Evolutionary conservation across 345 rosid genomes (phyloP).

Genomic region (Raphanus sativus): DNA sequence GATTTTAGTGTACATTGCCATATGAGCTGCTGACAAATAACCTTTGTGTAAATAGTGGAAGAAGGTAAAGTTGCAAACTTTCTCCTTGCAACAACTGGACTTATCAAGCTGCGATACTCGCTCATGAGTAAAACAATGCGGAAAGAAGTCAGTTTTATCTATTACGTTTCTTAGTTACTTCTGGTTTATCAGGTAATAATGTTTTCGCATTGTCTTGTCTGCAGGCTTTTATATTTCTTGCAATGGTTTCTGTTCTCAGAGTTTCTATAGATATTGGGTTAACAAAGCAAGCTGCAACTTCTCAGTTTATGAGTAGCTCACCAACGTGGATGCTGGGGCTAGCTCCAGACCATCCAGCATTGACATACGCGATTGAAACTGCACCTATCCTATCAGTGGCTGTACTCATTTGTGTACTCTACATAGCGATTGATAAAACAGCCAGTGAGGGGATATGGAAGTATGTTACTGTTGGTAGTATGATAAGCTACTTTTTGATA

Average conservation of each 20-base stretch:
- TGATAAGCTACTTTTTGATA: conserved; percentile 63
- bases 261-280: conserved; percentile 80
- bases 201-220: conserved; percentile 29
- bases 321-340: conserved; percentile 77
- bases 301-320: conserved; percentile 66
- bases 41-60: conserved; percentile 61
- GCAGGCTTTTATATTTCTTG: conserved; percentile 71
- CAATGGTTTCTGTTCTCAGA: conserved; percentile 61
- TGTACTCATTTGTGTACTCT: conserved; percentile 50
- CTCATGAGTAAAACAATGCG: conserved; percentile 54
- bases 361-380: conserved; percentile 53
- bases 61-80: conserved; percentile 95
- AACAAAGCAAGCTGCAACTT: conserved; percentile 91
- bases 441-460: conserved; percentile 43
- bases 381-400: conserved; percentile 54
- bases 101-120: conserved; percentile 62
- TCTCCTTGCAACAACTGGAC: conserved; percentile 82
- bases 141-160: conserved; percentile 56
- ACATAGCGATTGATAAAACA: conserved; percentile 34
- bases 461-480: conserved; percentile 53
- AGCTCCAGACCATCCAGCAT: conserved; percentile 48
- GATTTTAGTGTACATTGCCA: background rate
- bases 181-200: conserved; percentile 23
- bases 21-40: conserved; percentile 9
- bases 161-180: conserved; percentile 16